Base-by-base conservation (phyloP, 164 flowering plant genomes). In the Cinnamomum chago region DNA sequence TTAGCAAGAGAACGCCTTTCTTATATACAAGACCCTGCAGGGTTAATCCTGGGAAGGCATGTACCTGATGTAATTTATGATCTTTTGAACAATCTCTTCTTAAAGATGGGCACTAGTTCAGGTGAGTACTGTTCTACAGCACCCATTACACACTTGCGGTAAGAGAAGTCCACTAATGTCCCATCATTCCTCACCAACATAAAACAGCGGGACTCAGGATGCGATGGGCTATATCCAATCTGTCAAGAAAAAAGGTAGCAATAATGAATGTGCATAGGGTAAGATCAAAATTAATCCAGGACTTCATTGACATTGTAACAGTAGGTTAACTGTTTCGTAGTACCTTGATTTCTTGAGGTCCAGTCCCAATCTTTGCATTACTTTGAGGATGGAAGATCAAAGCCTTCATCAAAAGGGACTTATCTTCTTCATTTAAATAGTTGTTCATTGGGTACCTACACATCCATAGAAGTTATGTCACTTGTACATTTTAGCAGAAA, bases 81-180 rank as follows among this genome's bases (percentile, higher is more conserved):
- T 30, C 47, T 67, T 67, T 20, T 67, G 35, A 67, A 67, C 69
- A 67, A 28, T 67, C 33, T 67, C 20, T 67, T 67, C 35, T 35
- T 33, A 30, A 67, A 67, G 20, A 17, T 14, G n/a, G 69, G 35
- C 7, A n/a, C 69, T 10, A 70, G 40, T 70, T 69, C 68, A 69
- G 92, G 93, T 11, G 83, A 86, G 68, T 89, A 81, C 6, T 83
- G 76, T 78, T 85, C 79, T 20, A 85, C 80, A 62, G 92, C 93
- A 67, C 83, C 91, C 27, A 67, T 58, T 0, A 93, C 78, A 76
- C 99, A 95, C 75, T 95, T 95, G 76, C 71, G 91, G 75, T 92
- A 93, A 0, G 99, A 95, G 81, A 95, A 93, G 72, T 92, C 97
- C 73, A 85, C 94, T 1, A 50, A 62, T 1, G 93, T 79, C n/a